A percentile compares a stretch with the other conserved stretches of the same genome.
phyloP scores from a whole-genome alignment of 352 stramenopile species.

The Pythium plurisporium region DNA sequence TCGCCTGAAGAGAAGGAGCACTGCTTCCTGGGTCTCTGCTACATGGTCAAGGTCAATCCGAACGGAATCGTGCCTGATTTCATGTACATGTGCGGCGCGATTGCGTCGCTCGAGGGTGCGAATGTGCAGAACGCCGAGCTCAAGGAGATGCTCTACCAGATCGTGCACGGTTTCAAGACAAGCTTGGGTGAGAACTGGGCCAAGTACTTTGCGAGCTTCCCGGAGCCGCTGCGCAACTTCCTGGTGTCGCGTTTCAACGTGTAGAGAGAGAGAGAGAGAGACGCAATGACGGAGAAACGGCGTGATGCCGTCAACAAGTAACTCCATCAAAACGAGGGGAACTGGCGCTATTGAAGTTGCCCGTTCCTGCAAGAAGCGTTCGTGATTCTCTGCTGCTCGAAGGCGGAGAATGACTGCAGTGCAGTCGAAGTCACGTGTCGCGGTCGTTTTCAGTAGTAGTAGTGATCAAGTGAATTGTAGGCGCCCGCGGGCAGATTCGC shows the following conservation, averaged over 20 bases:
- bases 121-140: constrained; percentile 73
- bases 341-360: too few species aligned
- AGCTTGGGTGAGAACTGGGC: constrained; percentile 85
- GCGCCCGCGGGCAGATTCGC: constrained; percentile 6
- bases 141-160: constrained; percentile 85
- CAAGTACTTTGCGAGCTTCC: constrained; percentile 83
- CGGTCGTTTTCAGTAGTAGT: constrained; percentile 20
- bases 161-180: constrained; percentile 86
- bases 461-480: constrained; percentile 24
- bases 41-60: constrained; percentile 90
- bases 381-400: constrained; percentile 12
- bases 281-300: not conserved
- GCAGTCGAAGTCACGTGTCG: not conserved
- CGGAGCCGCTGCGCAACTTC: constrained; percentile 74
- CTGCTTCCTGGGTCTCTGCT: constrained; percentile 87
- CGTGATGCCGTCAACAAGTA: not conserved
- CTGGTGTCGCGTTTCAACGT: constrained; percentile 79
- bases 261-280: constrained; percentile 28
- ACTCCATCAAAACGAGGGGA: not conserved
- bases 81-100: constrained; percentile 88
- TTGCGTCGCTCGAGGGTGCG: constrained; percentile 81
- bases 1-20: constrained; percentile 87
- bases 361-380: too few species aligned
- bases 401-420: constrained; percentile 6
- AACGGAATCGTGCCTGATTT: constrained; percentile 85